Conservation (phyloP, 1,284 basidiomycete genomes). For the Ustilago crameri region DNA sequence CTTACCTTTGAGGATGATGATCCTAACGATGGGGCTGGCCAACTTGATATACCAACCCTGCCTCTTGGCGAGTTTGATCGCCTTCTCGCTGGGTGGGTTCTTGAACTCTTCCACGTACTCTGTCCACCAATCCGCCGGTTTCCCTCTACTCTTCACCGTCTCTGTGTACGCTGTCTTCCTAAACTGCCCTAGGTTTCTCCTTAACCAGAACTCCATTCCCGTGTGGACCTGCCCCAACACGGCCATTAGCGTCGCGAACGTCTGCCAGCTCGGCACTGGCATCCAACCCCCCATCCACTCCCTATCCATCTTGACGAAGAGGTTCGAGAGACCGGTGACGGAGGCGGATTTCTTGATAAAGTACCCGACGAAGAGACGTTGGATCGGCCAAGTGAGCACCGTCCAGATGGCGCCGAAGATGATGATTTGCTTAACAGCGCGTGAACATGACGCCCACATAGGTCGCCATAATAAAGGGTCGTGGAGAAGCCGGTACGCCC, state of each 20-base stretch:
- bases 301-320: conserved; percentile 38
- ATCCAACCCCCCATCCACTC: conserved; percentile 40
- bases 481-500: conserved; percentile 62
- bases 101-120: conserved; percentile 64
- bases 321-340: conserved; percentile 39
- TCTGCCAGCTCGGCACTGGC: conserved; percentile 51
- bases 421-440: conserved; percentile 49
- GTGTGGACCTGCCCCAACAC: conserved; percentile 61
- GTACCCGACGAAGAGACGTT: conserved; percentile 55
- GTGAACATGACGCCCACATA: conserved; percentile 61
- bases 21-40: conserved; percentile 49
- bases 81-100: conserved; percentile 59
- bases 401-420: conserved; percentile 51
- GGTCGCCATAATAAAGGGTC: conserved; percentile 61
- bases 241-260: conserved; percentile 64
- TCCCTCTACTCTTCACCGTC: conserved; percentile 62
- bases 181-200: conserved; percentile 50
- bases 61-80: conserved; percentile 55
- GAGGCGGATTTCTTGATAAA: conserved; percentile 58
- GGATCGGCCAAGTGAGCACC: conserved; percentile 59
- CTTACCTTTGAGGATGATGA: conserved; percentile 55
- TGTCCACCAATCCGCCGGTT: conserved; percentile 63
- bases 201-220: conserved; percentile 63
- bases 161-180: conserved; percentile 58
- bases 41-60: conserved; percentile 54